A percentile compares a stretch with the other conserved stretches of the same genome.
Evolutionary conservation across 2,329 filamentous ascomycete genomes (phyloP).

Genomic region (Xylariaceae sp.): DNA sequence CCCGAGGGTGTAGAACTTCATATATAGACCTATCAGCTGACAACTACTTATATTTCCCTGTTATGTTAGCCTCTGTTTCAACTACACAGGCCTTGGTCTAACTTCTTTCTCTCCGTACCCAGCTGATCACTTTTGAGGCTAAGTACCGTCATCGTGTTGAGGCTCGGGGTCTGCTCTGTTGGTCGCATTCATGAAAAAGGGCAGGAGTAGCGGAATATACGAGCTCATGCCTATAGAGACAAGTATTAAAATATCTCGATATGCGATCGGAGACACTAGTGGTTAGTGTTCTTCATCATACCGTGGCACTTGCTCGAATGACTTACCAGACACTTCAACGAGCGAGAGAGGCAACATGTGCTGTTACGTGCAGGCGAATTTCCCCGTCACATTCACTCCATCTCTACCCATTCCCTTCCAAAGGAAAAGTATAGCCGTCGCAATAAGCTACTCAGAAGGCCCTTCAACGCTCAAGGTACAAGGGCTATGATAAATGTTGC

Average conservation of each 20-base stretch:
- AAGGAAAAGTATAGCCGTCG: not conserved
- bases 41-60: not conserved
- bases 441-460: constrained; percentile 1
- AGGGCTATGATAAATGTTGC: constrained; percentile 13
- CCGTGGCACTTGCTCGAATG: not conserved
- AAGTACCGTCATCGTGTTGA: not conserved
- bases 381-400: not conserved
- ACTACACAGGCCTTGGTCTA: too few relatives aligned
- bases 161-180: not conserved
- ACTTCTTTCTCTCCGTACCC: not conserved
- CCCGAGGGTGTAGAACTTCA: constrained; percentile 11
- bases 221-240: not conserved
- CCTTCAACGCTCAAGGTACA: constrained; percentile 8
- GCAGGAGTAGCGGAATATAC: not conserved
- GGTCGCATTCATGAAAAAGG: not conserved
- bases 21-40: not conserved
- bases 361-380: constrained; percentile 5
- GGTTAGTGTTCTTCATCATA: not conserved
- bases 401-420: not conserved
- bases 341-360: constrained; percentile 15
- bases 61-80: not conserved
- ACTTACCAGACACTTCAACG: not conserved
- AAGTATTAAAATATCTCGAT: not conserved
- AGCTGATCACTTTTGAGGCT: not conserved
- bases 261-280: not conserved